Evolutionary conservation across 805 yeast species (phyloP), one percentile per base, ranked within the genome.

Genomic region (Millerozyma acaciae): DNA sequence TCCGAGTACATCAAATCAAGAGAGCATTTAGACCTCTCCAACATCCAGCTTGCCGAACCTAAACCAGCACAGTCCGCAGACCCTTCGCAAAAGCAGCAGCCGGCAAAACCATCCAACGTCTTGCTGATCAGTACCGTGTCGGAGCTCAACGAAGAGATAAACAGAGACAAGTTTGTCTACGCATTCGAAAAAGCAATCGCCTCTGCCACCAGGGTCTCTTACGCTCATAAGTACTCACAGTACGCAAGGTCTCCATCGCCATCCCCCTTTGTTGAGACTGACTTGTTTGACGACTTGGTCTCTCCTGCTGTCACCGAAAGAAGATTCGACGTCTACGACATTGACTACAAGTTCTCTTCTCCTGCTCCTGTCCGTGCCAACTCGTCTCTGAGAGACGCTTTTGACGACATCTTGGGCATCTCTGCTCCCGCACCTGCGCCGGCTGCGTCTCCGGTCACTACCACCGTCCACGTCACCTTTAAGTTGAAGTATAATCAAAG

Each of bases 11-110:
- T 89, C 42, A 65, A 73, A 32, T 57, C 69, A 21, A 72, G 72
- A 42, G 72, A 75, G 41, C 80, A 76, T 47, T 65, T 88, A 43
- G 96, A 89, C 53, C 65, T 88, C 39, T 72, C 86, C 26, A 76
- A 82, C 55, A 76, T 88, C 40, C 72, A 73, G 32, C 44, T 72
- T 30, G 68, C 66, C 21, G 53, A 58, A 15, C 59, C 64, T 2
- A 49, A 50, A 36, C 26, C 35, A 20, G 36, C 27, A 21, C 41
- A 35, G 5, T 36, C 42, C 8, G 37, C 41, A 4, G 25, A 31
- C 21, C 35, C 33, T 14, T 30, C 40, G 12, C 37, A 31, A 20
- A 38, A 32, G n/a, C 26, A 16, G 10, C 47, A 42, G 28, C 45
- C 44, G 14, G 51, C 55, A n/a, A 51, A 50, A 33, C 67, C 68